Evolutionary conservation across 176 grass and related monocot species (phyloP), one percentile per base, ranked within the genome.

Genomic region (Cymbopogon citratus): DNA sequence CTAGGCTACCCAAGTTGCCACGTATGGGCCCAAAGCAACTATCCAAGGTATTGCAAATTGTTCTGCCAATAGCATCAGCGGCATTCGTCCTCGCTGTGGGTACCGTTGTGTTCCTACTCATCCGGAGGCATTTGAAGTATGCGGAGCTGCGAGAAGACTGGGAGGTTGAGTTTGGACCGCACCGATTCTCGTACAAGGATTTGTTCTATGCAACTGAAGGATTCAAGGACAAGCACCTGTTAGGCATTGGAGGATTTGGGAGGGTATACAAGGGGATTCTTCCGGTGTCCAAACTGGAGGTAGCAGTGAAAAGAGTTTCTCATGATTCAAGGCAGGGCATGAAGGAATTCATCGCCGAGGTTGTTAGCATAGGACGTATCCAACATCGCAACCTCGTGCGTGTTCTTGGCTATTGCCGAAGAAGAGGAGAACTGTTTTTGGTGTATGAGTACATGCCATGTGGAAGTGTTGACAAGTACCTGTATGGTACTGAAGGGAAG

Each of bases 391-490:
- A 77, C 34, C 86, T 88, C 1, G 56, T 83, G 35, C 74, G 25
- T 0, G n/a, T 82, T 19, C 74, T 83, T 35, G 80, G 74, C 0
- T 77, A 71, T 12, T 77, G 86, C 43, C 0, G 75, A 31, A 61
- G 75, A 34, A 71, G 59, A 72, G 12, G 83, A 0, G 83, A 85
- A 8, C 1, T 85, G 3, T 73, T 85, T 9, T 23, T 85, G 24
- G 84, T 85, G 29, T 85, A 85, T 0, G 57, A 85, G 16, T 52
- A 79, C 33, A 85, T 88, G 80, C 57, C 75, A 9, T 63, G 69
- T 13, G 81, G 87, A 34, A 88, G 81, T 28, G 68, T 88, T 27
- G 87, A 88, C 81, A 84, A 88, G 21, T 80, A 84, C 76, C 19
- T 88, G 24, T 54, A 80, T 6, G 18, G 15, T 7, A 44, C 1